Base-by-base conservation (phyloP, 176 grass and related monocot species). In the Tillandsia fasciculata region DNA sequence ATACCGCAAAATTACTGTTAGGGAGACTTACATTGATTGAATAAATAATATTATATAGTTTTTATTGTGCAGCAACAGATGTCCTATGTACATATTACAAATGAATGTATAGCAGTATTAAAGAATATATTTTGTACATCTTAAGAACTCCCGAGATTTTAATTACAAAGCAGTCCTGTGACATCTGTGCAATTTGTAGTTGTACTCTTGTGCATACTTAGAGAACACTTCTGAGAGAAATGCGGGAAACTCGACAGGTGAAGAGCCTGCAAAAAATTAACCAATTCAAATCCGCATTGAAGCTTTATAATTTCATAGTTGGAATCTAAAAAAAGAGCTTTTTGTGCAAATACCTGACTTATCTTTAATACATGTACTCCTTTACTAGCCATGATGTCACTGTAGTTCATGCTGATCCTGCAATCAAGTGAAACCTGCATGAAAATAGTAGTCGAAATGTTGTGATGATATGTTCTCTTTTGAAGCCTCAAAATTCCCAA, bases 401-500 rank as follows among this genome's bases (percentile, higher is more conserved):
- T 85, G 71, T 90, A 89, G 74, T 97, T 97, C 13, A 78, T 84
- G 54, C 76, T 81, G 78, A 97, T 85, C 2, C 11, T 87, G 63
- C 93, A 97, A 81, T 97, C 83, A 33, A 97, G 76, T 28, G 57
- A 83, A 75, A 97, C 78, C 93, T 97, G 72, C 59, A 76, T 17
- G 42, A 64, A 27, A 48, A 50, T 67, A 10, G 1, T 61, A 63
- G 4, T 2, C 33, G 52, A 9, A 50, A 67, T 9, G 4, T 63
- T 50, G 49, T 17, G 49, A 17, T 9, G 12, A 2, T 2, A 9
- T 8, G 52, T 22, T 24, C 13, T 61, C 53, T 13, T 2, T 26
- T 8, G 18, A 48, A 49, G 48, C 12, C 58, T 74, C 11, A 67
- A 29, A 20, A 23, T 64, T 23, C 12, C 3, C 1, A 12, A 63